phyloP scores from a whole-genome alignment of 2,329 filamentous ascomycete genomes.

The Xylaria sp. region DNA sequence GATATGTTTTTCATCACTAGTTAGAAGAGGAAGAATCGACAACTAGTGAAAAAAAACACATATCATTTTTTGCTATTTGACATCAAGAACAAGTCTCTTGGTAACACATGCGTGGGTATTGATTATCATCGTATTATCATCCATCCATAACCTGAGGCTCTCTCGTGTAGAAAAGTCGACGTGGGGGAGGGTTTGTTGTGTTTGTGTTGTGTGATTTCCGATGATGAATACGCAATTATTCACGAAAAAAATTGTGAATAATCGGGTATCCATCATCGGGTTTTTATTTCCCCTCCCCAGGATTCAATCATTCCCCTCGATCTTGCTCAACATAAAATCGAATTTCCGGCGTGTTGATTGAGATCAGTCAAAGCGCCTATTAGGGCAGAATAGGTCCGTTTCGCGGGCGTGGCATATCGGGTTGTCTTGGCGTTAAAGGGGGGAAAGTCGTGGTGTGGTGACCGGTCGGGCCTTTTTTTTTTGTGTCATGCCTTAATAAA shows the following conservation, averaged over 20 bases:
- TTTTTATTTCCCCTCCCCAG: neutral
- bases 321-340: slow-evolving; percentile 12
- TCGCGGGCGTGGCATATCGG: slow-evolving; percentile 21
- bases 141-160: slow-evolving; percentile 21
- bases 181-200: neutral
- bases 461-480: slow-evolving; percentile 12
- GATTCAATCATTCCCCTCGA: slow-evolving; percentile 9
- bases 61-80: slow-evolving; percentile 19
- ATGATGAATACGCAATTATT: too few species aligned
- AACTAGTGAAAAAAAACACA: slow-evolving; percentile 19
- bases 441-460: slow-evolving; percentile 9
- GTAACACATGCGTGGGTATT: slow-evolving; percentile 25
- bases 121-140: slow-evolving; percentile 24
- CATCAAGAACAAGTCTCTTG: slow-evolving; percentile 28
- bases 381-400: slow-evolving; percentile 12
- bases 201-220: too few species aligned
- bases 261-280: too few species aligned
- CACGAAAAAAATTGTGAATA: too few species aligned
- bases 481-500: slow-evolving; percentile 1
- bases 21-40: neutral
- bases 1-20: neutral
- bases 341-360: slow-evolving; percentile 13
- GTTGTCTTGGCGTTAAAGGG: slow-evolving; percentile 12
- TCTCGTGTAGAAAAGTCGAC: slow-evolving; percentile 17
- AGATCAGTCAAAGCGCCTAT: slow-evolving; percentile 19